These are phyloP conservation scores for Yarrowia sp. DNA, from an alignment of 805 yeast genomes.

Conservation along the genomic window DNA sequence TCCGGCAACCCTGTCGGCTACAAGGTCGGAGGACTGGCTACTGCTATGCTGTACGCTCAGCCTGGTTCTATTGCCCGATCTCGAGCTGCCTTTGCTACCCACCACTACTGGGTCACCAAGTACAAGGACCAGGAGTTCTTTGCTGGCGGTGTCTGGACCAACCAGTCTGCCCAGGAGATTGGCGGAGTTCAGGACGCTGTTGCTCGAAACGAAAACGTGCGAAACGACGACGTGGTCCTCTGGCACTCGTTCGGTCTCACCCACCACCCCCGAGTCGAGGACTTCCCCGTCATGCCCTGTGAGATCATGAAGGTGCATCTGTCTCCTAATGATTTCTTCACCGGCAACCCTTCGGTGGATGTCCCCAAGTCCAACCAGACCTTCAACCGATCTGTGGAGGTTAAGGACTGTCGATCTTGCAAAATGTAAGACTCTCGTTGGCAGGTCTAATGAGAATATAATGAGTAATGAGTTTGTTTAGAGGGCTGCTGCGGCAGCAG, in stretches of 20 bases:
- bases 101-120: constrained; percentile 80
- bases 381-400: constrained; percentile 58
- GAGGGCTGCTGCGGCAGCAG: no score
- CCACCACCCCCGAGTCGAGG: constrained; percentile 78
- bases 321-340: constrained; percentile 71
- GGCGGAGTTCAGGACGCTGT: constrained; percentile 72
- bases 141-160: constrained; percentile 85
- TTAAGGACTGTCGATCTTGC: constrained; percentile 33
- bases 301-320: constrained; percentile 68
- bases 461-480: constrained; percentile 13
- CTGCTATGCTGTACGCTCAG: constrained; percentile 70
- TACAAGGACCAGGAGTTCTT: constrained; percentile 66
- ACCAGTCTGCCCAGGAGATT: constrained; percentile 67
- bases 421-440: constrained; percentile 23
- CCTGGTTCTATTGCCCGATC: constrained; percentile 60
- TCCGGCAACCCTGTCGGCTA: constrained; percentile 74
- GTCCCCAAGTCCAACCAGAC: constrained; percentile 66
- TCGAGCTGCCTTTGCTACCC: constrained; percentile 73
- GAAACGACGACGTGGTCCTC: constrained; percentile 71
- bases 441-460: neutral
- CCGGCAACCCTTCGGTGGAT: constrained; percentile 73
- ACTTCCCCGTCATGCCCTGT: constrained; percentile 88
- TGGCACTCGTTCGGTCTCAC: constrained; percentile 83
- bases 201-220: constrained; percentile 56
- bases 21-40: constrained; percentile 71